phyloP scores from a whole-genome alignment of 139 green algal genomes.

The Micractinium sp. region DNA sequence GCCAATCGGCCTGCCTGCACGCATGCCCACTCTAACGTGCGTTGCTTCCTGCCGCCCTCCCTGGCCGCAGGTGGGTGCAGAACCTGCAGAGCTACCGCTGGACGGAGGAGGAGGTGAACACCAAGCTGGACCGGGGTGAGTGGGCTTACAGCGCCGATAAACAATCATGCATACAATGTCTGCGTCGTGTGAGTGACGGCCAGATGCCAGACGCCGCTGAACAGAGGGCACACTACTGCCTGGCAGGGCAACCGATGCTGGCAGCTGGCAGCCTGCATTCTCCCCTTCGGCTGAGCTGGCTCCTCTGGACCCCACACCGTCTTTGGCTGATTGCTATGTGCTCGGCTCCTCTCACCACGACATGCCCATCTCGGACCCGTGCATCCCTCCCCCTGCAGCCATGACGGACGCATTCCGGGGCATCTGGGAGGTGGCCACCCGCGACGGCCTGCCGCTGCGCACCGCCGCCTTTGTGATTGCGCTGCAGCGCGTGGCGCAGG shows the following conservation, averaged over 20 bases:
- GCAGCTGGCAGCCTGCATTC: too few relatives aligned
- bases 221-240: too few relatives aligned
- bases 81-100: conserved; percentile 82
- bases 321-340: too few relatives aligned
- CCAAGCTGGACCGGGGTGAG: conserved; percentile 50
- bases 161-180: too few relatives aligned
- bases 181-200: too few relatives aligned
- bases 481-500: conserved; percentile 79
- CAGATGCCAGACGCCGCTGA: too few relatives aligned
- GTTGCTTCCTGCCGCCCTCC: neutral
- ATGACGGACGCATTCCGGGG: conserved; percentile 74
- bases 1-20: too few relatives aligned
- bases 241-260: too few relatives aligned
- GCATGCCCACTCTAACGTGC: conserved; percentile 46
- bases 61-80: conserved; percentile 45
- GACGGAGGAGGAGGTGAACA: conserved; percentile 80
- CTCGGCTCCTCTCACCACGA: neutral
- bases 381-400: conserved; percentile 44
- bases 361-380: neutral
- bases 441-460: conserved; percentile 74
- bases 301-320: too few relatives aligned
- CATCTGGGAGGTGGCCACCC: conserved; percentile 61
- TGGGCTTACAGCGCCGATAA: neutral
- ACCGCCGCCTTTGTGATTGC: conserved; percentile 86
- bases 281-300: too few relatives aligned